A percentile compares a stretch with the other conserved stretches of the same genome.
These are phyloP conservation scores for Bruguiera parviflora DNA, from an alignment of 345 rosid genomes.

Conservation along the genomic window DNA sequence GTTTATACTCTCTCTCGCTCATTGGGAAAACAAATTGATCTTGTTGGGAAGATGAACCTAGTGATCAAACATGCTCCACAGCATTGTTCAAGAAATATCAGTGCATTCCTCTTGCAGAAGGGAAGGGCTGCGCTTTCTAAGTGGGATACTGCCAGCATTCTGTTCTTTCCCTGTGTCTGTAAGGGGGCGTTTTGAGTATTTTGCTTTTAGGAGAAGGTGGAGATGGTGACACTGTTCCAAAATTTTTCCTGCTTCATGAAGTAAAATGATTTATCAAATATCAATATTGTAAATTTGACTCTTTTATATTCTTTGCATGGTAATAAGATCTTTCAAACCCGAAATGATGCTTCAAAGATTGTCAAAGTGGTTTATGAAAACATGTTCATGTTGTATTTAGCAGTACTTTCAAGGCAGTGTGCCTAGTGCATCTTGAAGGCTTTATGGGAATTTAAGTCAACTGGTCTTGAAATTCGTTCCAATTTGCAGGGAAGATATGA, in stretches of 20 bases:
- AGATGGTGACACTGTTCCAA: no score
- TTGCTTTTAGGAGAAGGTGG: no score
- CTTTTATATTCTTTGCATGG: background rate
- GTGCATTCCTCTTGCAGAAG: no score
- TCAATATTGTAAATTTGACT: background rate
- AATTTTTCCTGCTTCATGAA: background rate
- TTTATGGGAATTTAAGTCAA: background rate
- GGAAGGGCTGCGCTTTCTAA: no score
- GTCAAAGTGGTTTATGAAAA: background rate
- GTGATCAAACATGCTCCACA: background rate
- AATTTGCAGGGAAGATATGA: slow-evolving; percentile 90
- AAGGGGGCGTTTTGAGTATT: no score
- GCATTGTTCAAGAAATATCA: background rate
- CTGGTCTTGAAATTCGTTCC: background rate
- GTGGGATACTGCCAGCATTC: no score
- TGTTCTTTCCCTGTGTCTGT: no score
- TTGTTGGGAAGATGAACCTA: background rate
- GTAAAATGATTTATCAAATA: no score
- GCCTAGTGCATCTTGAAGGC: background rate
- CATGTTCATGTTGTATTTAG: background rate
- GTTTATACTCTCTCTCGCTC: background rate
- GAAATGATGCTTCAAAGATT: no score
- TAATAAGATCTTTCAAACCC: background rate
- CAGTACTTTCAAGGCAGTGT: background rate
- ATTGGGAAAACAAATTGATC: background rate